Base-by-base conservation (phyloP, 345 rosid genomes). In the Melaleuca alternifolia region DNA sequence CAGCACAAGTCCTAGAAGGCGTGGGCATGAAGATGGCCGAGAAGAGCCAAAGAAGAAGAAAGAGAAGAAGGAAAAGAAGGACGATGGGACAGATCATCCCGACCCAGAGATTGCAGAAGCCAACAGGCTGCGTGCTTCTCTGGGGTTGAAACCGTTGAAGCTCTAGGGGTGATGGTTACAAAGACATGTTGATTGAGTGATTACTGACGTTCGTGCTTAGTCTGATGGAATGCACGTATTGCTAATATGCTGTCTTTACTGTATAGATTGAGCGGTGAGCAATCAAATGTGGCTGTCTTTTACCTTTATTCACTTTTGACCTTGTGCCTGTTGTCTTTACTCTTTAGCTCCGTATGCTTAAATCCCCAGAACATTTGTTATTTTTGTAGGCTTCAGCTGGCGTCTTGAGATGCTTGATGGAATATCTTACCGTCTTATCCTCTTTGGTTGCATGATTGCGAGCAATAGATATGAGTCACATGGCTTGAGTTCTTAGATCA, bases 71-170 rank as follows among this genome's bases (percentile, higher is more conserved):
- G 94, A 92, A 87, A 93, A 90, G 94, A 93, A 88, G 90, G 96
- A 93, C 76, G 97, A 95, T 53, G 99, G 98, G 33, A 96, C 97
- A 0, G 93, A 96, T 85, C 98, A 96, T 83, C 97, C 94, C 7
- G 95, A 97, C 89, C 99, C 98, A 8, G 97, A 94, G 90, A 95
- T 95, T 90, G 99, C 99, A 21, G 99, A 95, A 90, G 96, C 96
- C 57, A 97, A 96, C 87, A 95, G 88, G 92, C 83, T 96, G 30
- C 93, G 98, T 50, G 96, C 96, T 59, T 90, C 96, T 53, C 93
- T 94, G 51, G 98, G 98, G 61, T 50, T 95, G 91, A 94, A 94
- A 91, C 98, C 98, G 0, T 89, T 96, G 89, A 92, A 84, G 91
- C 76, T 87, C 48, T 89, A 85, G 62, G 18, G 51, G 8, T 14